Percentiles rank a stretch among this genome's conserved stretches.
phyloP scores from a whole-genome alignment of 805 yeast species.

The Kodamaea jinghongensis region DNA sequence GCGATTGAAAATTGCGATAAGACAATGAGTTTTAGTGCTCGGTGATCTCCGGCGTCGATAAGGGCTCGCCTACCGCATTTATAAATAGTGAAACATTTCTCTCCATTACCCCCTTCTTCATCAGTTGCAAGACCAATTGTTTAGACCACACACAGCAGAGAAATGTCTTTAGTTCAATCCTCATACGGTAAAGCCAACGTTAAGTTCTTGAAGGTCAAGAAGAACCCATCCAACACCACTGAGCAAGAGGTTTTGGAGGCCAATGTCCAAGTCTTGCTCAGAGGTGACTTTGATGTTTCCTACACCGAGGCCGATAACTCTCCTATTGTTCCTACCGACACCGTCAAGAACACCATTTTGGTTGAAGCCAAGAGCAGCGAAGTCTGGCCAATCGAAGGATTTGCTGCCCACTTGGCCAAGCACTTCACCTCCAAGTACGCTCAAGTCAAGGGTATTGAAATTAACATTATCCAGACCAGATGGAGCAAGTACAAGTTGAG shows the following conservation, averaged over 20 bases:
- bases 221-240: slow-evolving; percentile 68
- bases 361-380: slow-evolving; percentile 79
- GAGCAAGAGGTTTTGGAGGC: slow-evolving; percentile 84
- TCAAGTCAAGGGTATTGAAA: slow-evolving; percentile 71
- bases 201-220: slow-evolving; percentile 84
- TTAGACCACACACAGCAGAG: neutral
- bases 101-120: neutral
- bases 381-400: slow-evolving; percentile 88
- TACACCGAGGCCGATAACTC: slow-evolving; percentile 88
- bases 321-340: slow-evolving; percentile 91
- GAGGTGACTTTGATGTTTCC: slow-evolving; percentile 75
- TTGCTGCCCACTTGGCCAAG: slow-evolving; percentile 78
- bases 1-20: no score
- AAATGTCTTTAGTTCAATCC: slow-evolving; percentile 31
- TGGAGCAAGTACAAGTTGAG: slow-evolving; percentile 74
- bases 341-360: slow-evolving; percentile 84
- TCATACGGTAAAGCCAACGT: slow-evolving; percentile 92
- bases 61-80: neutral
- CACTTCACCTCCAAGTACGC: slow-evolving; percentile 77
- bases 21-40: no score
- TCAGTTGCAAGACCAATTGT: neutral
- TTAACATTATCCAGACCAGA: slow-evolving; percentile 65
- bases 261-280: slow-evolving; percentile 69
- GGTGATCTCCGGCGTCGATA: no score
- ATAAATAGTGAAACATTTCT: neutral